phyloP scores from a whole-genome alignment of 2,329 filamentous ascomycete species.

The Monosporascus sp. region DNA sequence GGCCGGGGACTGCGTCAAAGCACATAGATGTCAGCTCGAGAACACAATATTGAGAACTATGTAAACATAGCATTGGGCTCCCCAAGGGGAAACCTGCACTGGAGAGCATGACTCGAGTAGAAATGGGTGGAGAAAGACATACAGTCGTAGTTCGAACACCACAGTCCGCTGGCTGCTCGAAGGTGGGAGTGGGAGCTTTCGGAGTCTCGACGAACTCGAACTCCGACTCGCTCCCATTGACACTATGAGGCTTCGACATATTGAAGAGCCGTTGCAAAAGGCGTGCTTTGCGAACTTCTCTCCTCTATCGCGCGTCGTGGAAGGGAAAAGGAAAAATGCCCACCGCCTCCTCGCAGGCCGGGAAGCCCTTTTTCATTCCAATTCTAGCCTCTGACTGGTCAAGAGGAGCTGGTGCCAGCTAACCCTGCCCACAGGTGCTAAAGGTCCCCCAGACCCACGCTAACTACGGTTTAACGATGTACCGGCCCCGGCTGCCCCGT shows the following conservation, averaged over 20 bases:
- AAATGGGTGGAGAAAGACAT: slow-evolving; percentile 20
- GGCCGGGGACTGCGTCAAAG: slow-evolving; percentile 60
- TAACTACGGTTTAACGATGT: too few relatives aligned
- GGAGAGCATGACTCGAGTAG: background rate
- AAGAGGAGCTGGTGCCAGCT: too few relatives aligned
- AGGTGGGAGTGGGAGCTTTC: slow-evolving; percentile 41
- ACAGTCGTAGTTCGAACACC: slow-evolving; percentile 52
- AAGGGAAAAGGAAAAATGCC: background rate
- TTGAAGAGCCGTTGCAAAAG: slow-evolving; percentile 21
- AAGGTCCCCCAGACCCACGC: too few relatives aligned
- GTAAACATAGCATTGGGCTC: too few relatives aligned
- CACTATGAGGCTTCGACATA: slow-evolving; percentile 44
- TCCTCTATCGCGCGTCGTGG: background rate
- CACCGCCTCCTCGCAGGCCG: background rate
- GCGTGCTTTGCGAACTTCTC: background rate
- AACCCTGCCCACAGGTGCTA: too few relatives aligned
- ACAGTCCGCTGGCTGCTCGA: slow-evolving; percentile 48
- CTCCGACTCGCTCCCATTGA: slow-evolving; percentile 44
- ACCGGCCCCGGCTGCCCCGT: too few relatives aligned
- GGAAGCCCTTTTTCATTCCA: background rate
- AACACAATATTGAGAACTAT: background rate
- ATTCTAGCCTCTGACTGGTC: background rate
- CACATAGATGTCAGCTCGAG: background rate
- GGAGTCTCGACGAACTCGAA: slow-evolving; percentile 63
- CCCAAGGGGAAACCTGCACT: background rate